These are phyloP conservation scores for Jamesozyma spencerorum DNA, from an alignment of 805 yeast species.

Conservation along the genomic window DNA sequence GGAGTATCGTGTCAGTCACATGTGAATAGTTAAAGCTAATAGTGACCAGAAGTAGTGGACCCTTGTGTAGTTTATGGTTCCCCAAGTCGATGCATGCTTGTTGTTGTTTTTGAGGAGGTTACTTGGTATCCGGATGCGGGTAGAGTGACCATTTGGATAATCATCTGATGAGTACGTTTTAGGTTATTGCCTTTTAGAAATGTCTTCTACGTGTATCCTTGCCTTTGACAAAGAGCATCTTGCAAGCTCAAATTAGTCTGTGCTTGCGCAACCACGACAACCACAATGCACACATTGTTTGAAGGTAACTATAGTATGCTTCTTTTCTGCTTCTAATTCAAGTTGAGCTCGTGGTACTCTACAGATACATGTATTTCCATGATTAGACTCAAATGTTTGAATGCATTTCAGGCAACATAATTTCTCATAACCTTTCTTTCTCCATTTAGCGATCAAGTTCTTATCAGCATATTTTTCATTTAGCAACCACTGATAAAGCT, in stretches of 20 bases:
- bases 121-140: too few relatives aligned
- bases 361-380: conserved; percentile 70
- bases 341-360: conserved; percentile 64
- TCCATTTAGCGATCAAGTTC: conserved; percentile 74
- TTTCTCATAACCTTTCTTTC: conserved; percentile 75
- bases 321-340: conserved; percentile 24
- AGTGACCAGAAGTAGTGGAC: too few relatives aligned
- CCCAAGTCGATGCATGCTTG: too few relatives aligned
- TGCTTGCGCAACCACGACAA: conserved; percentile 74
- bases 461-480: conserved; percentile 59
- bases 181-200: too few relatives aligned
- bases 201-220: too few relatives aligned
- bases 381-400: conserved; percentile 49
- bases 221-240: too few relatives aligned
- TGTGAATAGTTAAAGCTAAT: too few relatives aligned
- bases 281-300: conserved; percentile 74
- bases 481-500: conserved; percentile 65
- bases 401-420: conserved; percentile 80
- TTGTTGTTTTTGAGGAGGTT: too few relatives aligned
- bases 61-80: too few relatives aligned
- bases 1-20: conserved; percentile 1
- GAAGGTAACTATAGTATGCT: conserved; percentile 24
- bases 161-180: too few relatives aligned
- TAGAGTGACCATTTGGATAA: too few relatives aligned
- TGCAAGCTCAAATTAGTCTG: conserved; percentile 38